A percentile compares a stretch with the other conserved stretches of the same genome.
Conservation (phyloP, 2,329 filamentous ascomycete genomes). For the Beauveria australis region DNA sequence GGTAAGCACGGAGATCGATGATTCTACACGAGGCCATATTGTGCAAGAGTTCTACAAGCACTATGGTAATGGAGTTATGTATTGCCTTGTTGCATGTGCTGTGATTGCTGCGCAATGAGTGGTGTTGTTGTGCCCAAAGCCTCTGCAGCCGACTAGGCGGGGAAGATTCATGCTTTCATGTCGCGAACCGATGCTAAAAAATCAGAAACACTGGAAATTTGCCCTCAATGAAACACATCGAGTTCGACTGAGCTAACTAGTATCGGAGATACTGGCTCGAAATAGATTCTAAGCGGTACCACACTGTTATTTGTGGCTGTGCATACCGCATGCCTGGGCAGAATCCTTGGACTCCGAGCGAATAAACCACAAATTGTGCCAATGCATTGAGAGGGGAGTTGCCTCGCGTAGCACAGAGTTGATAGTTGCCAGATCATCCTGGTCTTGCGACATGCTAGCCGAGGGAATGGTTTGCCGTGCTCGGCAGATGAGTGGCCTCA, state of each 20-base stretch:
- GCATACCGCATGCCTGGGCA: no score
- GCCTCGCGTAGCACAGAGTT: neutral
- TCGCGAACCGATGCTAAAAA: no score
- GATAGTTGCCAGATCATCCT: neutral
- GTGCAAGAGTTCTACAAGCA: neutral
- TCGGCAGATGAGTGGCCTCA: neutral
- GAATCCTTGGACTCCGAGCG: no score
- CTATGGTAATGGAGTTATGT: neutral
- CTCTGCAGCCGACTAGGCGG: no score
- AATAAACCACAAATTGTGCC: neutral
- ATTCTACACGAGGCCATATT: neutral
- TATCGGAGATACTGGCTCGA: no score
- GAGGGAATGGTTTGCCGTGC: neutral
- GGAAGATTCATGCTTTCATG: no score
- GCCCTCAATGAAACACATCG: no score
- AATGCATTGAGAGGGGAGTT: neutral
- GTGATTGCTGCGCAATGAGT: neutral
- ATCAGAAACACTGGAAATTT: no score
- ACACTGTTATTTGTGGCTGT: no score
- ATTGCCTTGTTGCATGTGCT: neutral
- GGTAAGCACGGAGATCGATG: constrained; percentile 3
- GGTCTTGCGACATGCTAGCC: neutral
- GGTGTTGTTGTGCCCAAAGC: no score
- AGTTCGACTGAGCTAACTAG: no score
- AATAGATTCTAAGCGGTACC: no score